Evolutionary conservation across 2,329 filamentous ascomycete species (phyloP).

Genomic region (Verticillium klebahnii): DNA sequence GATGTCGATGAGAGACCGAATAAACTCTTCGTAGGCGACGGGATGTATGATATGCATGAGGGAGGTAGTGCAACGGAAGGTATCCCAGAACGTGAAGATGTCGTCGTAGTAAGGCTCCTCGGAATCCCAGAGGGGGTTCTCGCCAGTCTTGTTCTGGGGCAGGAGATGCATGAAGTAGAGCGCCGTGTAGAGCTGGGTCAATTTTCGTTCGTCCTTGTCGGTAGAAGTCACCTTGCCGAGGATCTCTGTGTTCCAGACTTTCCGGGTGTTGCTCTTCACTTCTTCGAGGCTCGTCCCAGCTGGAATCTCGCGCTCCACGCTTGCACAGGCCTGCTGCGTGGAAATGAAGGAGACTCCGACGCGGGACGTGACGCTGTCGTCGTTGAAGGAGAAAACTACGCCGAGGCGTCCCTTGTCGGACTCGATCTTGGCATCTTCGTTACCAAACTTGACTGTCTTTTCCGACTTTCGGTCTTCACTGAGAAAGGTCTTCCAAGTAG

Average conservation of each 20-base stretch:
- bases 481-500: constrained; percentile 39
- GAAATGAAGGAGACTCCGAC: constrained; percentile 69
- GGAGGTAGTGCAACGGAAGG: constrained; percentile 59
- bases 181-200: constrained; percentile 61
- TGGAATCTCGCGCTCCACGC: constrained; percentile 53
- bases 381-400: constrained; percentile 50
- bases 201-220: constrained; percentile 47
- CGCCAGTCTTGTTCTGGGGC: constrained; percentile 65
- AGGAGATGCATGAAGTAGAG: constrained; percentile 67
- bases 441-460: constrained; percentile 25
- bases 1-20: constrained; percentile 64
- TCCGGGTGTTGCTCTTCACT: constrained; percentile 41
- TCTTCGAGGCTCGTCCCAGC: constrained; percentile 32
- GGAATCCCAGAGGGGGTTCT: constrained; percentile 63
- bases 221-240: constrained; percentile 60
- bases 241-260: constrained; percentile 57
- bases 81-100: constrained; percentile 65
- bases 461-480: constrained; percentile 25
- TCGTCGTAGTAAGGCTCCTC: constrained; percentile 68
- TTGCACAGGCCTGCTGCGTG: constrained; percentile 51
- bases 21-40: constrained; percentile 56
- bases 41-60: constrained; percentile 64
- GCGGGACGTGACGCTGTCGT: constrained; percentile 44
- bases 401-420: constrained; percentile 36
- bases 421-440: constrained; percentile 21